Evolutionary conservation across 2,329 filamentous ascomycete species (phyloP).

Genomic region (Aspergillus quadrilineatus): DNA sequence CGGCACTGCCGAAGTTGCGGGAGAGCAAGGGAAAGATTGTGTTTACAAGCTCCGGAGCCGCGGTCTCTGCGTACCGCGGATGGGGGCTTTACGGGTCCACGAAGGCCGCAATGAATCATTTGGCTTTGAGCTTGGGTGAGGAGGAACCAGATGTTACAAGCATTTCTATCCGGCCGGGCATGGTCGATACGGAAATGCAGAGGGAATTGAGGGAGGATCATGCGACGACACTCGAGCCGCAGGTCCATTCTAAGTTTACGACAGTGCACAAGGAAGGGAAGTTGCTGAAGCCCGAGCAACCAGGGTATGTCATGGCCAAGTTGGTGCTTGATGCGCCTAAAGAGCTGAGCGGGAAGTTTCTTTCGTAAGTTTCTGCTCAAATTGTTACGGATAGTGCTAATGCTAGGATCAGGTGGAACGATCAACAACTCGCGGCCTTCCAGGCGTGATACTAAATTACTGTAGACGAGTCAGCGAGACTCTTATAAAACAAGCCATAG

Average conservation of each 20-base stretch:
- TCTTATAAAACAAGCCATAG: slow-evolving; percentile 21
- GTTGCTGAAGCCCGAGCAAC: slow-evolving; percentile 77
- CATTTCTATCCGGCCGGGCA: slow-evolving; percentile 34
- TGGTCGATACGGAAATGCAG: slow-evolving; percentile 40
- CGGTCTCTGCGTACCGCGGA: slow-evolving; percentile 31
- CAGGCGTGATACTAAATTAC: slow-evolving; percentile 34
- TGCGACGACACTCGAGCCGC: slow-evolving; percentile 57
- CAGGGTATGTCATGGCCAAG: slow-evolving; percentile 81
- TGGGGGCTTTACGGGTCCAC: slow-evolving; percentile 40
- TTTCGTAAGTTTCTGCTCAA: slow-evolving; percentile 41
- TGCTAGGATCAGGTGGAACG: slow-evolving; percentile 46
- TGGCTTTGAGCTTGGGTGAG: slow-evolving; percentile 28
- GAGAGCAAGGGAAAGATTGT: slow-evolving; percentile 36
- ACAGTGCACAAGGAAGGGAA: slow-evolving; percentile 68
- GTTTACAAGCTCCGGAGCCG: slow-evolving; percentile 38
- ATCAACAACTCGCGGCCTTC: slow-evolving; percentile 43
- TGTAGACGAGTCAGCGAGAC: slow-evolving; percentile 31
- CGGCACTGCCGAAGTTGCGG: slow-evolving; percentile 34
- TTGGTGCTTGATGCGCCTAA: slow-evolving; percentile 65
- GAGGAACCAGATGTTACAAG: slow-evolving; percentile 29
- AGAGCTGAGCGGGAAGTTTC: slow-evolving; percentile 72
- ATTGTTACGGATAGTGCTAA: neutral
- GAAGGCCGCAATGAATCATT: slow-evolving; percentile 39
- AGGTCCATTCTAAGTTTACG: slow-evolving; percentile 64
- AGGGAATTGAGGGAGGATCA: slow-evolving; percentile 73